Evolutionary conservation across 192 early-diverging fungal species (phyloP), one percentile per base, ranked within the genome.

Genomic region (Coemansia sp.): DNA sequence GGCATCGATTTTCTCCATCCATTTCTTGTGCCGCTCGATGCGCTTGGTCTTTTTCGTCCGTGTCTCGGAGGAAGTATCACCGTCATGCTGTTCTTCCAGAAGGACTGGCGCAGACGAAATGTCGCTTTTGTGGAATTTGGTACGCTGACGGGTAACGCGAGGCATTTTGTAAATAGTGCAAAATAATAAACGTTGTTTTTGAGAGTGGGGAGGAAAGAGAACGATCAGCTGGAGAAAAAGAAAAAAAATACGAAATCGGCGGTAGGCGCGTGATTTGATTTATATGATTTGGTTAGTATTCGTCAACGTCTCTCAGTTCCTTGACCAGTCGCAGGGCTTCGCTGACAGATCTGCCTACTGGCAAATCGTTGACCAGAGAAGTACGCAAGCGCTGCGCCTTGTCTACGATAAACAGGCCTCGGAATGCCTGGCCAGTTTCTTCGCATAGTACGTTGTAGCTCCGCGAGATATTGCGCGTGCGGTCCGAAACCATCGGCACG

Each of bases 341-440:
- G 62, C 90, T 85, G 50, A 92, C 87, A 22, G 79, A 84, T 47
- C 89, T 86, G 36, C 89, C 90, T 25, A 92, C 85, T n/a, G 89
- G 87, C 57, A 87, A 64, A 67, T 93, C 91, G 79, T 96, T 92
- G 63, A 94, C 77, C 57, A 83, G 86, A 55, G 87, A 85, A 54
- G 87, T 82, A 48, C 92, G 89, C 34, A 96, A 71, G 23, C 82
- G 87, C 50, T 84, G 83, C 58, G 86, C 70, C 34, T 87, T 89
- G 72, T 92, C 91, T 56, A 96, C 91, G 67, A 96, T 86, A 71
- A 92, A 93, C 28, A 91, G 70, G 61, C 87, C 88, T 28, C 89
- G 87, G 61, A 92, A 86, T 41, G 92, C 89, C 30, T 86, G 73
- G 27, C 80, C 84, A n/a, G 79, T 87, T 4, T 87, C 79, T 64